Conservation (phyloP, 768 basidiomycete species). For the Candolleomyces efflorescens region DNA sequence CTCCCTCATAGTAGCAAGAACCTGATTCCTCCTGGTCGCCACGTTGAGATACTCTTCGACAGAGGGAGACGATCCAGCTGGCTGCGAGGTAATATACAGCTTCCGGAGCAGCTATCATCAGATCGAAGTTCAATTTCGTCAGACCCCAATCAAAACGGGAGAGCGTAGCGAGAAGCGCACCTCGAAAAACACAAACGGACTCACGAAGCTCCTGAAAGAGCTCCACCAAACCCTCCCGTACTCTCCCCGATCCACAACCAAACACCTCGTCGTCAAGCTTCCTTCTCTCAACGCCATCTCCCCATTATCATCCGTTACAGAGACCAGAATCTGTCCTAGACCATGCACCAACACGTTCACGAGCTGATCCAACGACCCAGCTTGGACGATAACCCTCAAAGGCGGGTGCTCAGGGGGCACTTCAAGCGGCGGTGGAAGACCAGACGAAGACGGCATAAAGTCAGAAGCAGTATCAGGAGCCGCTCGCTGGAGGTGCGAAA, state of each 20-base stretch:
- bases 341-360: constrained; percentile 78
- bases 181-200: constrained; percentile 82
- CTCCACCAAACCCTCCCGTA: constrained; percentile 82
- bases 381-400: constrained; percentile 71
- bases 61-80: constrained; percentile 34
- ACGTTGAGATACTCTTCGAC: constrained; percentile 45
- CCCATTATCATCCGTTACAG: constrained; percentile 83
- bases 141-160: constrained; percentile 2
- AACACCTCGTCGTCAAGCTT: constrained; percentile 52
- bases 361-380: constrained; percentile 71
- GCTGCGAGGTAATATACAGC: constrained; percentile 56
- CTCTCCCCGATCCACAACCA: constrained; percentile 68
- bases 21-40: constrained; percentile 52
- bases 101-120: constrained; percentile 63
- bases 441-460: neutral
- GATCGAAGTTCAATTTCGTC: constrained; percentile 4
- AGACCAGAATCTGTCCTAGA: constrained; percentile 70
- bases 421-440: too few species aligned
- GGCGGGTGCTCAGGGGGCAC: constrained; percentile 32
- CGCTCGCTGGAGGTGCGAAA: constrained; percentile 59
- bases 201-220: constrained; percentile 76
- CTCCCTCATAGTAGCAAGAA: constrained; percentile 60
- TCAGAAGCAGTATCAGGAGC: constrained; percentile 63
- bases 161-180: constrained; percentile 32
- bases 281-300: constrained; percentile 76